phyloP scores from a whole-genome alignment of 495 filamentous ascomycete genomes.

The Aspergillus ostianus region DNA sequence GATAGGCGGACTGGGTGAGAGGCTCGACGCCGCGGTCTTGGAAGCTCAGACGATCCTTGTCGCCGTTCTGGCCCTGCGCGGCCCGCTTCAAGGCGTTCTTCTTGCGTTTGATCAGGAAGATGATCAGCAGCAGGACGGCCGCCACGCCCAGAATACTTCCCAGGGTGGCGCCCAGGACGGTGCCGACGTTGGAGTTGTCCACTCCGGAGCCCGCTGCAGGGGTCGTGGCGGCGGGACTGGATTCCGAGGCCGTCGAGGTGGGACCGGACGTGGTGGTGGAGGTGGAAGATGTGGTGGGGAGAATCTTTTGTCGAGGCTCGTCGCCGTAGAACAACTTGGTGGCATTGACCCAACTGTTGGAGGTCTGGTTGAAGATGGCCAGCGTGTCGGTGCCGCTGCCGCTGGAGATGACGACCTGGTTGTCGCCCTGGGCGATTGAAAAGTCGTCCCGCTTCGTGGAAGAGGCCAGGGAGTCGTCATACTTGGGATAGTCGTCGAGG shows the following conservation, averaged over 20 bases:
- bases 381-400: constrained; percentile 61
- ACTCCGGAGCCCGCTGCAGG: constrained; percentile 27
- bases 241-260: constrained; percentile 36
- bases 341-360: constrained; percentile 81
- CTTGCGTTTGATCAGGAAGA: constrained; percentile 66
- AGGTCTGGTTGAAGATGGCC: constrained; percentile 75
- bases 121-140: constrained; percentile 62
- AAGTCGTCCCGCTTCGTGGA: constrained; percentile 58
- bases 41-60: constrained; percentile 63
- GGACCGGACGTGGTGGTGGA: constrained; percentile 14
- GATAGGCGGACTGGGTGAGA: constrained; percentile 41
- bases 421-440: constrained; percentile 57
- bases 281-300: constrained; percentile 35
- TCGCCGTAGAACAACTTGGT: constrained; percentile 59
- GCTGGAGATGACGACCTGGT: constrained; percentile 72
- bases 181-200: constrained; percentile 41
- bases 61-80: constrained; percentile 52
- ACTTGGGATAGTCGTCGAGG: constrained; percentile 67
- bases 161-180: constrained; percentile 75
- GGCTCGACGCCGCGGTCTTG: constrained; percentile 60
- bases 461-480: constrained; percentile 73
- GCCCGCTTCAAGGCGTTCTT: constrained; percentile 53
- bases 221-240: constrained; percentile 38
- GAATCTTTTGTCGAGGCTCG: constrained; percentile 32
- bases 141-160: constrained; percentile 73